Evolutionary conservation across 2,329 filamentous ascomycete genomes (phyloP).

Genomic region (Metarhizium album): DNA sequence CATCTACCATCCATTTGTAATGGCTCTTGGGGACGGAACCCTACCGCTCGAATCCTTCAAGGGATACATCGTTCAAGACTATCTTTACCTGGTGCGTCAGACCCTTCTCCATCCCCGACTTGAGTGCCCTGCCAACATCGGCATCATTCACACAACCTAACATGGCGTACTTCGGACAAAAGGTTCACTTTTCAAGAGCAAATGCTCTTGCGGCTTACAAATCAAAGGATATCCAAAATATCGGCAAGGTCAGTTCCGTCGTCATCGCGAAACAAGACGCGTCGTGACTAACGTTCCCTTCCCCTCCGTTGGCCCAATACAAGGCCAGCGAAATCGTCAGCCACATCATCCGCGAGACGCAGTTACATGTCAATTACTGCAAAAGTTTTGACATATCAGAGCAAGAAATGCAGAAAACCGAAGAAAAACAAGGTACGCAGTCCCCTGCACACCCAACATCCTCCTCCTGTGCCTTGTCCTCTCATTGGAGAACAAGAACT

Average conservation of each 20-base stretch:
- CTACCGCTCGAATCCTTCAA: slow-evolving; percentile 72
- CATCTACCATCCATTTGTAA: slow-evolving; percentile 73
- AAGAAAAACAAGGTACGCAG: slow-evolving; percentile 59
- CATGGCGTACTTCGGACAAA: not conserved
- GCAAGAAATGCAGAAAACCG: slow-evolving; percentile 58
- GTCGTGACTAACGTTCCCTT: not conserved
- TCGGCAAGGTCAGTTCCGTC: slow-evolving; percentile 40
- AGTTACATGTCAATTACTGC: slow-evolving; percentile 75
- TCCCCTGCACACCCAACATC: not conserved
- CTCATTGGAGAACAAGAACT: not conserved
- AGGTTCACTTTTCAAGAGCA: slow-evolving; percentile 81
- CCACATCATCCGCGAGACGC: slow-evolving; percentile 70
- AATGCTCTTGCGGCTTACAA: slow-evolving; percentile 84
- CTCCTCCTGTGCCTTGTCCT: not conserved
- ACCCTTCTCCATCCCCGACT: not conserved
- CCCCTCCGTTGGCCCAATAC: too few relatives aligned
- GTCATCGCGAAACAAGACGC: not conserved
- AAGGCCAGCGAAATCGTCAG: slow-evolving; percentile 49
- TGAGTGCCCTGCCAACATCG: not conserved
- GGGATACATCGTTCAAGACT: slow-evolving; percentile 84
- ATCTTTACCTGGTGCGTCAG: slow-evolving; percentile 64
- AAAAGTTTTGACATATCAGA: slow-evolving; percentile 65
- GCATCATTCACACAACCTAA: not conserved
- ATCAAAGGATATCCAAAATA: slow-evolving; percentile 60
- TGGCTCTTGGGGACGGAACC: slow-evolving; percentile 62